phyloP scores from a whole-genome alignment of 1,284 basidiomycete genomes.

The Laetiporus sulphureus region DNA sequence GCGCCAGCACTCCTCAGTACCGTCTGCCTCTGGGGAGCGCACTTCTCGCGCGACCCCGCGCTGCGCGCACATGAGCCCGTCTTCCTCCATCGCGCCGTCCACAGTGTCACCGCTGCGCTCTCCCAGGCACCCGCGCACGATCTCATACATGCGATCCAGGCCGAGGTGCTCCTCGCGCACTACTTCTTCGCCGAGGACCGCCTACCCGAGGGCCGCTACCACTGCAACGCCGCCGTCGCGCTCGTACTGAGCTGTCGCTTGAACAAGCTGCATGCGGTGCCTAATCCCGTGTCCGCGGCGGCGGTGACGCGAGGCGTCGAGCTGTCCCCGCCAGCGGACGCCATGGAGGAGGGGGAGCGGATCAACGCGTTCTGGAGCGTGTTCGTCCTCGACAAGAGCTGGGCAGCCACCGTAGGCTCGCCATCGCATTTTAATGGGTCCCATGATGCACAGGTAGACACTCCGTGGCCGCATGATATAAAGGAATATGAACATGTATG shows the following conservation, averaged over 20 bases:
- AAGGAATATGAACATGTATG: no score
- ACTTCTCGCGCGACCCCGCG: constrained; percentile 13
- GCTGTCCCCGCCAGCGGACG: constrained; percentile 25
- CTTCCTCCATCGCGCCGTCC: constrained; percentile 23
- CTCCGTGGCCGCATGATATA: constrained; percentile 23
- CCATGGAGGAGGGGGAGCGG: constrained; percentile 36
- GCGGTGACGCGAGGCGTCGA: constrained; percentile 8
- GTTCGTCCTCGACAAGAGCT: constrained; percentile 21
- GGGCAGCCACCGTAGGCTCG: constrained; percentile 17
- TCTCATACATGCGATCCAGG: constrained; percentile 35
- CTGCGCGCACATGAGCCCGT: constrained; percentile 15
- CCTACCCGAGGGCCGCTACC: constrained; percentile 36
- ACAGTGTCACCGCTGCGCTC: constrained; percentile 23
- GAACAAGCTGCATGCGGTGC: constrained; percentile 22
- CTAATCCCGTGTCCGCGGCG: constrained; percentile 3
- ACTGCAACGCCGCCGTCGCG: constrained; percentile 34
- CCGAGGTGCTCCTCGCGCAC: constrained; percentile 37
- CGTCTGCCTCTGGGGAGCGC: constrained; percentile 22
- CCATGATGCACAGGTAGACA: constrained; percentile 18
- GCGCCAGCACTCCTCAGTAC: constrained; percentile 21
- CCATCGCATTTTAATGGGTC: constrained; percentile 6
- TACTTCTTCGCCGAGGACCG: constrained; percentile 36
- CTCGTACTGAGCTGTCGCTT: constrained; percentile 29
- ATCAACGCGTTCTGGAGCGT: constrained; percentile 24
- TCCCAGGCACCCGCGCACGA: constrained; percentile 25